These are phyloP conservation scores for Blastocystis sp. DNA, from an alignment of 352 stramenopile genomes.

Conservation along the genomic window DNA sequence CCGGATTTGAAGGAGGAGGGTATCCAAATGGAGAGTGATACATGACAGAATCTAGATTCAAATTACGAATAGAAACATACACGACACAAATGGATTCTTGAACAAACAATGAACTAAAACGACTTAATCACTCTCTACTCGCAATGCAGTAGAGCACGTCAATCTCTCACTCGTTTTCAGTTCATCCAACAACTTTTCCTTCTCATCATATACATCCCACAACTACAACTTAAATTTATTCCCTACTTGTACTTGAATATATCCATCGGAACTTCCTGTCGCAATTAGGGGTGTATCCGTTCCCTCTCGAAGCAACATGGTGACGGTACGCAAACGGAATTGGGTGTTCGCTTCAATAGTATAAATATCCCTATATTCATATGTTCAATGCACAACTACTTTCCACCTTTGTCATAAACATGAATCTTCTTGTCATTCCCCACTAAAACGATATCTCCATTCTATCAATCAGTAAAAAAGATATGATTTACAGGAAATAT, in stretches of 20 bases:
- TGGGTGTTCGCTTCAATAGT: not conserved
- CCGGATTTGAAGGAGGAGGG: not conserved
- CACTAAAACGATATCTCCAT: slow-evolving; percentile 23
- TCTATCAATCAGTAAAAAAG: not conserved
- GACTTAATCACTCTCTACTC: slow-evolving; percentile 7
- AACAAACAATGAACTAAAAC: slow-evolving; percentile 53
- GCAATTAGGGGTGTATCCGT: not conserved
- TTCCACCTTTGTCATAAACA: slow-evolving; percentile 5
- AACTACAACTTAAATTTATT: not conserved
- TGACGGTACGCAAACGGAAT: slow-evolving; percentile 17
- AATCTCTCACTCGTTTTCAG: slow-evolving; percentile 47
- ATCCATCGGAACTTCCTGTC: slow-evolving; percentile 45
- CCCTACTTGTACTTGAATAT: not conserved
- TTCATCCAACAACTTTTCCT: slow-evolving; percentile 11
- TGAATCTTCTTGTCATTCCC: slow-evolving; percentile 59
- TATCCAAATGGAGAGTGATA: slow-evolving; percentile 18
- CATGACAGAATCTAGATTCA: not conserved
- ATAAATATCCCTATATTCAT: not conserved
- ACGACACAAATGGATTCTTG: not conserved
- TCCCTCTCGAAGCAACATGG: not conserved
- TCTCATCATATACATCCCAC: slow-evolving; percentile 45
- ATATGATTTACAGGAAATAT: not conserved
- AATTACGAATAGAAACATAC: not conserved
- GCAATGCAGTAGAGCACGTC: not conserved
- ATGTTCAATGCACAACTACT: not conserved